phyloP scores from a whole-genome alignment of 257 asterid species.

The Petunia axillaris region DNA sequence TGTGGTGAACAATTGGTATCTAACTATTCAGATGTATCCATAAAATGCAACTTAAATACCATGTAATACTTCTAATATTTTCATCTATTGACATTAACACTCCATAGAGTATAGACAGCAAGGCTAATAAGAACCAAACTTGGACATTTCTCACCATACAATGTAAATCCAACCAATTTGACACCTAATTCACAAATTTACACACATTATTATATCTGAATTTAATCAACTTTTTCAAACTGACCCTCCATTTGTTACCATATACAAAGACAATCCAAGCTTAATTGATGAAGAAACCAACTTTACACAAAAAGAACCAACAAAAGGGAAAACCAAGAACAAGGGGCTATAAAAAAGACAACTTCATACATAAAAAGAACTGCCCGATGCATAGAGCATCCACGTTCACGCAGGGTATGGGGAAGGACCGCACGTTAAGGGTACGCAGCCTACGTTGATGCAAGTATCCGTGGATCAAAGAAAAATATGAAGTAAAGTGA shows the following conservation, averaged over 20 bases:
- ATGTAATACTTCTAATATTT: too few relatives aligned
- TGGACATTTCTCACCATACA: background rate
- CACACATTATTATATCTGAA: background rate
- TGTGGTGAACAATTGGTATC: too few relatives aligned
- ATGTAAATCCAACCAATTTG: conserved; percentile 6
- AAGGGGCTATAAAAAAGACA: background rate
- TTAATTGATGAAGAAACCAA: background rate
- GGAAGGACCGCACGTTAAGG: too few relatives aligned
- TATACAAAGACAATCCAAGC: too few relatives aligned
- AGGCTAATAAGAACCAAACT: background rate
- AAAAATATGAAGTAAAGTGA: background rate
- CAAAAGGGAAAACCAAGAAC: background rate
- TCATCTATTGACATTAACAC: too few relatives aligned
- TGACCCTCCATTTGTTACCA: background rate
- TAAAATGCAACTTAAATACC: too few relatives aligned
- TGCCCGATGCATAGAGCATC: too few relatives aligned
- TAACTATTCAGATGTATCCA: too few relatives aligned
- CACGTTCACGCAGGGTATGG: background rate
- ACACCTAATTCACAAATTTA: background rate
- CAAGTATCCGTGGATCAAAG: background rate
- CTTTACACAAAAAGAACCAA: background rate
- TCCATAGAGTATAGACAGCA: too few relatives aligned
- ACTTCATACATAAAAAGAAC: background rate
- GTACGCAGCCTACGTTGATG: too few relatives aligned
- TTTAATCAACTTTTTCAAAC: background rate